Conservation (phyloP, 2,329 filamentous ascomycete species). For the Talaromyces albobiverticillius region DNA sequence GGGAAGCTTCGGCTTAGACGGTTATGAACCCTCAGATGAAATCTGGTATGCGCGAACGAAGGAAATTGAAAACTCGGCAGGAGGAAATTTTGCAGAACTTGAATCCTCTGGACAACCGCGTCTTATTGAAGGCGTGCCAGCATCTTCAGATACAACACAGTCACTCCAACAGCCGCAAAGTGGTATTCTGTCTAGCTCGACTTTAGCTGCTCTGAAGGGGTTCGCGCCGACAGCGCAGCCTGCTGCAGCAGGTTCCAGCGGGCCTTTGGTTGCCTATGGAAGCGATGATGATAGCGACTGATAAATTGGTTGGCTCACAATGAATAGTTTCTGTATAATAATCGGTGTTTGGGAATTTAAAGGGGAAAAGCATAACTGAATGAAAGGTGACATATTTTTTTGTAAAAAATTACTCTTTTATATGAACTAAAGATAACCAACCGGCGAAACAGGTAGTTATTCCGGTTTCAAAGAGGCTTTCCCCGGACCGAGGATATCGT, state of each 20-base stretch:
- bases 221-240: slow-evolving; percentile 46
- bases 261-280: slow-evolving; percentile 81
- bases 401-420: background rate
- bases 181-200: slow-evolving; percentile 79
- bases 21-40: slow-evolving; percentile 91
- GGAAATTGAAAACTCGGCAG: slow-evolving; percentile 59
- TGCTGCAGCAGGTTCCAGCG: slow-evolving; percentile 46
- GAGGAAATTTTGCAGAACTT: slow-evolving; percentile 46
- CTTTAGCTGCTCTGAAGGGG: slow-evolving; percentile 72
- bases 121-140: slow-evolving; percentile 46
- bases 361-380: background rate
- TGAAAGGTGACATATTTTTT: background rate
- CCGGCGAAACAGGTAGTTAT: background rate
- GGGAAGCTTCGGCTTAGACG: slow-evolving; percentile 81
- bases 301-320: slow-evolving; percentile 17
- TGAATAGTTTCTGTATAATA: slow-evolving; percentile 29
- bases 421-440: background rate
- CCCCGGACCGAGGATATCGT: too few species aligned
- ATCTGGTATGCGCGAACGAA: slow-evolving; percentile 85
- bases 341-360: slow-evolving; percentile 7
- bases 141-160: slow-evolving; percentile 32
- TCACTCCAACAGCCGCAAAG: slow-evolving; percentile 46
- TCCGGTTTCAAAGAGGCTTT: too few species aligned
- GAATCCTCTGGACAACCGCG: slow-evolving; percentile 46
- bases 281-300: slow-evolving; percentile 78